Evolutionary conservation across 371 early-diverging fungal species (phyloP).

Genomic region (Phascolomyces articulosus): DNA sequence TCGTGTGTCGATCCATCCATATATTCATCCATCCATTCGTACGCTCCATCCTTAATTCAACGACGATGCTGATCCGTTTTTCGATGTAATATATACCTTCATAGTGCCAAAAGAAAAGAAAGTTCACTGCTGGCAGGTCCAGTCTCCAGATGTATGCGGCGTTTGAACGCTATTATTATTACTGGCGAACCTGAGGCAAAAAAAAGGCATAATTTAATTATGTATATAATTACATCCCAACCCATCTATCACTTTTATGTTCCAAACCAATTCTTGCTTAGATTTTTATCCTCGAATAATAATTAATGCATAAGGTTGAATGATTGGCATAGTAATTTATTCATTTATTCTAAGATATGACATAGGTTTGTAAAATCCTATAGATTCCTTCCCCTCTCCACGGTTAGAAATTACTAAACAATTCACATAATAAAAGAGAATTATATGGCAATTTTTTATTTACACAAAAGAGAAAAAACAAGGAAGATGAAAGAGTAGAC

Average conservation of each 20-base stretch:
- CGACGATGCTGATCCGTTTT: conserved; percentile 2
- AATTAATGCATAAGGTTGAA: no score
- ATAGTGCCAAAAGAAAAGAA: conserved; percentile 6
- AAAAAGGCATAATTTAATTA: no score
- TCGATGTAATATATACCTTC: conserved; percentile 5
- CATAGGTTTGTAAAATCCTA: no score
- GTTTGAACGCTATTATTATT: background rate
- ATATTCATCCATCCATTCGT: conserved; percentile 25
- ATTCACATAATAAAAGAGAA: no score
- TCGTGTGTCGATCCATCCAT: conserved; percentile 3
- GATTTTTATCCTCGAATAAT: no score
- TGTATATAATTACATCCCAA: no score
- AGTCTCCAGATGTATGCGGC: background rate
- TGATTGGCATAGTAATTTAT: no score
- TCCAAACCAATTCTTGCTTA: no score
- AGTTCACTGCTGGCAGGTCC: background rate
- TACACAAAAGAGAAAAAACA: background rate
- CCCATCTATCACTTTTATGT: no score
- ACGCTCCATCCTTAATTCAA: conserved; percentile 10
- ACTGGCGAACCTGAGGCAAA: no score
- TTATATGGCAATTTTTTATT: conserved; percentile 1
- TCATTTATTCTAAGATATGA: no score
- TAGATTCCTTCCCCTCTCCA: no score
- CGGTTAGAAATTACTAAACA: background rate
- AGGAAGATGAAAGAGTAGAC: background rate